phyloP scores from a whole-genome alignment of 768 basidiomycete species.

The Kwoniella heveanensis region DNA sequence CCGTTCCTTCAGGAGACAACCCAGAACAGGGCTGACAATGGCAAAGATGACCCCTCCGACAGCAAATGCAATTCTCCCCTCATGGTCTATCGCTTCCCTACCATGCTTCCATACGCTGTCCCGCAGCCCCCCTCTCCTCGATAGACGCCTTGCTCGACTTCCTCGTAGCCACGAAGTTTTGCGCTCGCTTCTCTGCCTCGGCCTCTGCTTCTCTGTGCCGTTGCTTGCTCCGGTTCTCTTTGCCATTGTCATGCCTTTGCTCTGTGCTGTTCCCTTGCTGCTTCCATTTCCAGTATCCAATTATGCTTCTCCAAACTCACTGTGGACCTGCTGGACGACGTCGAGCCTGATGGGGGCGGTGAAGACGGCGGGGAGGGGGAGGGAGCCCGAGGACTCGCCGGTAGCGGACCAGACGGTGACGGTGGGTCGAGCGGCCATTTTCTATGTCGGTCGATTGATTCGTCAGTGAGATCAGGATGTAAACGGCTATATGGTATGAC shows the following conservation, averaged over 20 bases:
- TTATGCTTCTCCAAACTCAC: conserved; percentile 64
- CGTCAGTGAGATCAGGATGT: background rate
- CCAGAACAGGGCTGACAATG: background rate
- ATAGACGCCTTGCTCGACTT: too few relatives aligned
- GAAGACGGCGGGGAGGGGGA: conserved; percentile 91
- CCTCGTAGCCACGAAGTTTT: too few relatives aligned
- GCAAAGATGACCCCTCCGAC: background rate
- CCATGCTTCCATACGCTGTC: too few relatives aligned
- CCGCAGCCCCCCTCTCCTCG: too few relatives aligned
- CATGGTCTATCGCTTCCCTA: too few relatives aligned
- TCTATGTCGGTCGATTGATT: conserved; percentile 15
- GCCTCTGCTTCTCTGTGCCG: background rate
- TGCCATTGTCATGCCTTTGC: background rate
- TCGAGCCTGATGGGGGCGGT: conserved; percentile 98
- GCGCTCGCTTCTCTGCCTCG: too few relatives aligned
- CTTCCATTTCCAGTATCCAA: background rate
- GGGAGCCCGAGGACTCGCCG: conserved; percentile 83
- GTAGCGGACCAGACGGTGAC: conserved; percentile 76
- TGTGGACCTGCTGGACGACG: conserved; percentile 98
- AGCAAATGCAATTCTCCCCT: too few relatives aligned
- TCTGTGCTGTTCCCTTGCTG: background rate
- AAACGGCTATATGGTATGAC: background rate
- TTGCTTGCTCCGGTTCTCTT: background rate
- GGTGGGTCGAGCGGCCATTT: conserved; percentile 91
- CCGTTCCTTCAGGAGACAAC: too few relatives aligned